These are phyloP conservation scores for Ammopiptanthus mongolicus DNA, from an alignment of 306 rosid species.

Conservation along the genomic window DNA sequence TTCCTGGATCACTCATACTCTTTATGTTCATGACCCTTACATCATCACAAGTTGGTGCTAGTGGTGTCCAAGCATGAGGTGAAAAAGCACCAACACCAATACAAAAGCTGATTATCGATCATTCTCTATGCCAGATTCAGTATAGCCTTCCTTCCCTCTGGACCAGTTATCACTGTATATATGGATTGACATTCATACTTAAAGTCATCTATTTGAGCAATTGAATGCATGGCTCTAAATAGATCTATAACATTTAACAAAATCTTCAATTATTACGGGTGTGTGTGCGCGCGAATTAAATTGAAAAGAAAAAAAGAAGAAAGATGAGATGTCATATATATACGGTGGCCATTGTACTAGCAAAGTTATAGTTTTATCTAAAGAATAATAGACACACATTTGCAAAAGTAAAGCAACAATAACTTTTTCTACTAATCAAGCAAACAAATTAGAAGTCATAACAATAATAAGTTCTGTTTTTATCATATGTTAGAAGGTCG, in stretches of 20 bases:
- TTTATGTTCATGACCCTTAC: conserved; percentile 63
- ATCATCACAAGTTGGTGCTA: conserved; percentile 38
- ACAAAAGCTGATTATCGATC: conserved; percentile 55
- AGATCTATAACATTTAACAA: no score
- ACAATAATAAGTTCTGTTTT: no score
- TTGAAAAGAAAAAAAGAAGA: not conserved
- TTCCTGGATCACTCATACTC: conserved; percentile 56
- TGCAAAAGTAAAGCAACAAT: no score
- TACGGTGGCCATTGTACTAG: conserved; percentile 55
- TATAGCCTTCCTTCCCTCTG: conserved; percentile 55
- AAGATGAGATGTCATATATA: not conserved
- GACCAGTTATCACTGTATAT: conserved; percentile 39
- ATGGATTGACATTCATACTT: not conserved
- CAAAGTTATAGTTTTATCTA: no score
- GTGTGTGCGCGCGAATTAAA: no score
- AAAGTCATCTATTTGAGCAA: no score
- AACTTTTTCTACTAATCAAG: no score
- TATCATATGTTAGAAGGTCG: no score
- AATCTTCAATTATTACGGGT: no score
- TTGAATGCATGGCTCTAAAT: no score
- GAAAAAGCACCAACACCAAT: conserved; percentile 59
- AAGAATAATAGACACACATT: no score
- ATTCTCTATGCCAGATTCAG: conserved; percentile 70
- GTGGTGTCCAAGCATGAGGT: conserved; percentile 59
- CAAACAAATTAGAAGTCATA: no score